phyloP scores from a whole-genome alignment of 352 stramenopile species.

The Phytophthora rubi region DNA sequence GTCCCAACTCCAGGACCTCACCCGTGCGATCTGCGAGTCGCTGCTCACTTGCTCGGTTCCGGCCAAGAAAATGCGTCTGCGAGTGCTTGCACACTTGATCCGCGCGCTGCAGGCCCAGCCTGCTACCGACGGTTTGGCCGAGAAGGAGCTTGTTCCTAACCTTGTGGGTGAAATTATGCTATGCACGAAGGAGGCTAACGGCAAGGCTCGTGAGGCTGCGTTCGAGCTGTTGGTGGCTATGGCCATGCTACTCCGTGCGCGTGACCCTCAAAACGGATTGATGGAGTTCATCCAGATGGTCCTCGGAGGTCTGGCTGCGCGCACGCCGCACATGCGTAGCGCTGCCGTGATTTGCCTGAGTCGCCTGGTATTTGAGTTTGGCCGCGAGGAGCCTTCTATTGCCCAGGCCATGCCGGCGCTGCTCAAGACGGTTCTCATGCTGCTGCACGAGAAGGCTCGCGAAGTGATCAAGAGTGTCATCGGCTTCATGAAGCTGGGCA shows the following conservation, averaged over 20 bases:
- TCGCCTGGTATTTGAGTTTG: constrained; percentile 96
- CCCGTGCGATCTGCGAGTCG: constrained; percentile 93
- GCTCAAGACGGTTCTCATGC: constrained; percentile 93
- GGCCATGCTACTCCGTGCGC: constrained; percentile 70
- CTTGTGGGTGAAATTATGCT: constrained; percentile 96
- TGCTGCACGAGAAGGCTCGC: constrained; percentile 93
- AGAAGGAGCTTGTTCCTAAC: constrained; percentile 87
- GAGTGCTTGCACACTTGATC: constrained; percentile 87
- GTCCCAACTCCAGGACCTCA: constrained; percentile 92
- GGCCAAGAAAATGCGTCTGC: constrained; percentile 95
- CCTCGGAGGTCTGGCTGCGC: constrained; percentile 91
- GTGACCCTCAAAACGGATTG: constrained; percentile 76
- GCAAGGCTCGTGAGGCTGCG: constrained; percentile 90
- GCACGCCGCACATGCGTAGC: constrained; percentile 96
- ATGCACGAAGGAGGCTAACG: constrained; percentile 97
- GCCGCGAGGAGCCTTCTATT: constrained; percentile 70
- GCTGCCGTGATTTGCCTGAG: constrained; percentile 94
- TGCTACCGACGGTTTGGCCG: constrained; percentile 51
- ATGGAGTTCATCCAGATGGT: constrained; percentile 94
- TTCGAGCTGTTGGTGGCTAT: constrained; percentile 89
- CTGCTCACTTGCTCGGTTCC: constrained; percentile 95
- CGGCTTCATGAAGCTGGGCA: constrained; percentile 95
- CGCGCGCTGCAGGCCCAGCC: constrained; percentile 74
- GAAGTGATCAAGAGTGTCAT: constrained; percentile 97
- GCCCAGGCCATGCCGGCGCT: constrained; percentile 85